Percentiles rank a stretch among this genome's conserved stretches.
Evolutionary conservation across 129 eudicot species (phyloP).

Genomic region (Centaurea solstitialis): DNA sequence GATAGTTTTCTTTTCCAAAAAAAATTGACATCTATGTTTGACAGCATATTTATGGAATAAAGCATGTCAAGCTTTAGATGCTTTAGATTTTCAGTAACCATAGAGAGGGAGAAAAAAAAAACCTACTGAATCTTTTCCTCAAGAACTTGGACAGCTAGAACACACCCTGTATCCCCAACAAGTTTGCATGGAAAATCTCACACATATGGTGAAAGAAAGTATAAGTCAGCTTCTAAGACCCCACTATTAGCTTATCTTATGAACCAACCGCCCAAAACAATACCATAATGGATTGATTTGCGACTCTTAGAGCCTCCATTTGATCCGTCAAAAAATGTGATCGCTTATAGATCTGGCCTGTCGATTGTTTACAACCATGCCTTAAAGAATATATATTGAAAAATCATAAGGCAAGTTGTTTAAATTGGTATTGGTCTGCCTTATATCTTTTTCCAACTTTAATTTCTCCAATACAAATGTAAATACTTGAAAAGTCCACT

Average conservation of each 20-base stretch:
- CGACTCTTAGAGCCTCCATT: neutral
- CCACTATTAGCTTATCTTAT: neutral
- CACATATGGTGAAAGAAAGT: neutral
- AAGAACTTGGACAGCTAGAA: neutral
- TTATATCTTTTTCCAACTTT: neutral
- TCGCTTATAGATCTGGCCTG: neutral
- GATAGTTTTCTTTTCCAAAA: neutral
- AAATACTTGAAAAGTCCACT: constrained; percentile 1
- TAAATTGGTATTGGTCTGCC: neutral
- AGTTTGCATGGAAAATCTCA: neutral
- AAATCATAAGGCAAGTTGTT: neutral
- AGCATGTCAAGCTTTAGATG: neutral
- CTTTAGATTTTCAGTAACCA: neutral
- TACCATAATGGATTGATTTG: neutral
- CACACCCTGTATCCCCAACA: neutral
- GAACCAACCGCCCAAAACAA: neutral
- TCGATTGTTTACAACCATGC: neutral
- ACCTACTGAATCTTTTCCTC: neutral
- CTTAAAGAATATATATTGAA: too few species aligned
- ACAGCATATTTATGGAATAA: neutral
- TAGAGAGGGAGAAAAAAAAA: neutral
- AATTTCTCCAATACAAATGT: neutral
- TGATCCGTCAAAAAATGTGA: neutral
- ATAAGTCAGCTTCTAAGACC: neutral
- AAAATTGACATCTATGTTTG: neutral